Evolutionary conservation across 495 filamentous ascomycete genomes (phyloP).

Genomic region (Penicillium verhagenii): DNA sequence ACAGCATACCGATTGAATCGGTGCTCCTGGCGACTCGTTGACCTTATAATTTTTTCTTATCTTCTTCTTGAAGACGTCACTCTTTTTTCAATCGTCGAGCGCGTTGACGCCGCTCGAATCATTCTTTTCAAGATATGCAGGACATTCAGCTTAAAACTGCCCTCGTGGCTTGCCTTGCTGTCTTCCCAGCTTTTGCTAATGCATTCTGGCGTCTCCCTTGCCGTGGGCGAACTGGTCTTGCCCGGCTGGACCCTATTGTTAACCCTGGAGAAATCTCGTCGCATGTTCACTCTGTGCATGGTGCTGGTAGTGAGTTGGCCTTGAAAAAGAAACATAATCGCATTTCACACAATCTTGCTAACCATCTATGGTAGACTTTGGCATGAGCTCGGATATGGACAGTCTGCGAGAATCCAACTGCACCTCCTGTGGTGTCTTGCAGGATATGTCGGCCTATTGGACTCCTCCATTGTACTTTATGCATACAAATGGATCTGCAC

Average conservation of each 20-base stretch:
- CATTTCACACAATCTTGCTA: no score
- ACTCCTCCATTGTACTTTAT: constrained; percentile 58
- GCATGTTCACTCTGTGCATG: constrained; percentile 55
- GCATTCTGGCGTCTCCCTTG: constrained; percentile 93
- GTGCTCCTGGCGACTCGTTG: constrained; percentile 23
- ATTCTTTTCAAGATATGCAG: constrained; percentile 21
- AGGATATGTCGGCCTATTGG: constrained; percentile 66
- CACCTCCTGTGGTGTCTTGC: constrained; percentile 56
- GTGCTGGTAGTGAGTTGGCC: constrained; percentile 50
- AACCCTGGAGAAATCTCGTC: constrained; percentile 41
- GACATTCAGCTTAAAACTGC: constrained; percentile 18
- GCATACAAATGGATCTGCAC: constrained; percentile 53
- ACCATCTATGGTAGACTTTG: constrained; percentile 41
- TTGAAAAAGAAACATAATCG: no score
- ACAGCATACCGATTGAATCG: constrained; percentile 23
- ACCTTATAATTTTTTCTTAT: constrained; percentile 1
- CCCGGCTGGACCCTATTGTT: constrained; percentile 56
- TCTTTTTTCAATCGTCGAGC: constrained; percentile 15
- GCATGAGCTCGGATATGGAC: constrained; percentile 38
- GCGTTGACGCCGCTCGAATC: constrained; percentile 13
- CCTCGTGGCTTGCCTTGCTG: constrained; percentile 30
- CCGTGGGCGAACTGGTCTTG: constrained; percentile 61
- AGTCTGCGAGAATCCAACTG: constrained; percentile 48
- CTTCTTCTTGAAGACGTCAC: constrained; percentile 10
- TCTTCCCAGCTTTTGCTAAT: constrained; percentile 39